Evolutionary conservation across 139 green algal genomes (phyloP).

Genomic region (Chlorella sp.): DNA sequence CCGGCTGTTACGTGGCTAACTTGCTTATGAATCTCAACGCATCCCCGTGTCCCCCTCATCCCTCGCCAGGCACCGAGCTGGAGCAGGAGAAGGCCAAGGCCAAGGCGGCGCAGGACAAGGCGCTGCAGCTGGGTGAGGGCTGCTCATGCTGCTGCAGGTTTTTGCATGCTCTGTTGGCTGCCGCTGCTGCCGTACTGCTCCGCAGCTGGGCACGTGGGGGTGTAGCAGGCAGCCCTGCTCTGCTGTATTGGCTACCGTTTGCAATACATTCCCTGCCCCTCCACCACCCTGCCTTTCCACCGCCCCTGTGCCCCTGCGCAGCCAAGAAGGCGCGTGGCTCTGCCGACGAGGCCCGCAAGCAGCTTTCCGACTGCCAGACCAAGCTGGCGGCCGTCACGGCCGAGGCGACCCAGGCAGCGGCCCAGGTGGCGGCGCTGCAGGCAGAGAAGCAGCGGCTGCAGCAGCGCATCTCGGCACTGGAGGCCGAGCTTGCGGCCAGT

Average conservation of each 20-base stretch:
- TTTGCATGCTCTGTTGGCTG: too few species aligned
- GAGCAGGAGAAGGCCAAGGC: not conserved
- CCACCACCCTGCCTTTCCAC: too few species aligned
- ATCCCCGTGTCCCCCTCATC: too few species aligned
- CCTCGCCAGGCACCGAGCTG: not conserved
- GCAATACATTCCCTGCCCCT: too few species aligned
- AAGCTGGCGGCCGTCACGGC: not conserved
- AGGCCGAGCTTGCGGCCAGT: not conserved
- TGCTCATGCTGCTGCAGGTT: too few species aligned
- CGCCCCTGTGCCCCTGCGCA: too few species aligned
- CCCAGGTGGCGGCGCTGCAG: constrained; percentile 14
- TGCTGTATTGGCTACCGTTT: too few species aligned
- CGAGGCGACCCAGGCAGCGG: not conserved
- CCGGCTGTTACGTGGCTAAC: too few species aligned
- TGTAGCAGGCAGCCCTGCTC: too few species aligned
- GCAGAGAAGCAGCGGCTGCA: constrained; percentile 7
- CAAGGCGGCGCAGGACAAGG: not conserved
- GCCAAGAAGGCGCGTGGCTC: constrained; percentile 9
- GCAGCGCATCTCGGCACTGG: not conserved
- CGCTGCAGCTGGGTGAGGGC: constrained; percentile 17
- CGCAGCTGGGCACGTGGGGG: too few species aligned
- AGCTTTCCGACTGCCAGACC: not conserved
- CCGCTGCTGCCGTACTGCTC: too few species aligned
- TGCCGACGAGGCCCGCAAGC: not conserved
- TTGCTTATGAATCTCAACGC: too few species aligned